phyloP scores from a whole-genome alignment of 139 green algal species.

The Tetradesmus obliquus region DNA sequence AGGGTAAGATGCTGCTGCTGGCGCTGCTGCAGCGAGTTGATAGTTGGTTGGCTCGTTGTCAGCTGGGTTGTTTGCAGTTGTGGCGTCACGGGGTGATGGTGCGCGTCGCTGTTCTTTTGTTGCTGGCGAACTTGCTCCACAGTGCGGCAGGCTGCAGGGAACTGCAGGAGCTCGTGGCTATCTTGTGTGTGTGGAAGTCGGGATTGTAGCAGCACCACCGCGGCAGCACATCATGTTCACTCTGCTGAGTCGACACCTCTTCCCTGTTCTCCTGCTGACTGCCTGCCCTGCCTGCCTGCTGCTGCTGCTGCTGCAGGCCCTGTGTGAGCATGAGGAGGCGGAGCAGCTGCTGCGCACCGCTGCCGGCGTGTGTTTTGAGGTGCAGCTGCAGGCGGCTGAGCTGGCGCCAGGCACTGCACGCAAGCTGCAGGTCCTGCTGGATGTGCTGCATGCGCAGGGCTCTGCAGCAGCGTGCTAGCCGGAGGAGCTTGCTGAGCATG shows the following conservation, averaged over 20 bases:
- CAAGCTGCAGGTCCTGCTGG: slow-evolving; percentile 37
- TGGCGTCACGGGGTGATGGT: neutral
- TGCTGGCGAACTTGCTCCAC: neutral
- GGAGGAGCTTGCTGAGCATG: neutral
- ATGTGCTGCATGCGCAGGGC: neutral
- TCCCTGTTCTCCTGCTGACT: neutral
- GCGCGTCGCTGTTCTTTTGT: too few relatives aligned
- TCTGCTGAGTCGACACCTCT: too few relatives aligned
- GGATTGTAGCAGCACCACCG: too few relatives aligned
- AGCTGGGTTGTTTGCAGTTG: neutral
- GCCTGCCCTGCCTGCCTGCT: neutral
- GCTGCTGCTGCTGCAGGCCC: slow-evolving; percentile 1
- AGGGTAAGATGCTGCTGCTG: slow-evolving; percentile 13
- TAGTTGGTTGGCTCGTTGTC: neutral
- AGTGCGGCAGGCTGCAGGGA: neutral
- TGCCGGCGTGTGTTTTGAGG: slow-evolving; percentile 28
- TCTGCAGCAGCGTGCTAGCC: neutral
- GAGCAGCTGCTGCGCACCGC: slow-evolving; percentile 8
- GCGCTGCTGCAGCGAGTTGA: neutral
- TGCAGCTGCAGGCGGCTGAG: neutral
- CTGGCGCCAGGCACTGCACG: neutral
- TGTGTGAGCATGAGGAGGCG: slow-evolving; percentile 10
- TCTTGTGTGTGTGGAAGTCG: too few relatives aligned
- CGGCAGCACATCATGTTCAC: too few relatives aligned
- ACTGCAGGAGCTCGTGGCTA: too few relatives aligned